Base-by-base conservation (phyloP, 106 monocot genomes). In the Dendrobium catenatum region DNA sequence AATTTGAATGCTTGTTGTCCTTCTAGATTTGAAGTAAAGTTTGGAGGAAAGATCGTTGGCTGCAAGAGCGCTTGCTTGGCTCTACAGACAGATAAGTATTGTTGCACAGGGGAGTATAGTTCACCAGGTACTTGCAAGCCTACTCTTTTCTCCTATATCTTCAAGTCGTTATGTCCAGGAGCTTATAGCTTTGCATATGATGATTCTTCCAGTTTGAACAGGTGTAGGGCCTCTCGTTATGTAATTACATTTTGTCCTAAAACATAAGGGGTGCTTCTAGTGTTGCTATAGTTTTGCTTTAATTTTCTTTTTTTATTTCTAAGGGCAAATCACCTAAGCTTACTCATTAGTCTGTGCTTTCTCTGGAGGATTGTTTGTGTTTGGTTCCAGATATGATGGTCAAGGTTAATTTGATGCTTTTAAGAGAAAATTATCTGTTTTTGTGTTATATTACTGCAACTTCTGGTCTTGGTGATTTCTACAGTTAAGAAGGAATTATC, bases 241-340 rank as follows among this genome's bases (percentile, higher is more conserved):
- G 85, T 91, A 42, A 88, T 94, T 78, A 89, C 94, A 70, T 94
- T 94, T 84, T 94, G 94, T 76, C 94, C 94, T 19, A 86, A 88
- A 27, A 75, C 46, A 79, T 33, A 31, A 73, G 7, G 37, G 37
- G 0, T 37, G 37, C 37, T 37, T 2, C 37, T 37, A 37, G 37
- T 37, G 37, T 37, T 37, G 37, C 37, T 37, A 37, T 37, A 37
- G 37, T 37, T 37, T 37, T 37, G 2, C 37, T 37, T 37, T 3
- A 37, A 46, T 46, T 6, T 46, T 9, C 1, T 46, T 46, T 46
- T 46, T 46, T 46, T 9, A 1, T 46, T 46, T 37, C 3, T 37
- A 37, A 0, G 9, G 8, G 46, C 6, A 46, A 9, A 46, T 46
- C 46, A 9, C 46, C 46, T 46, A 9, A 46, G 46, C 9, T 46